phyloP scores from a whole-genome alignment of 371 early-diverging fungal species.

The Rhizopus arrhizus region DNA sequence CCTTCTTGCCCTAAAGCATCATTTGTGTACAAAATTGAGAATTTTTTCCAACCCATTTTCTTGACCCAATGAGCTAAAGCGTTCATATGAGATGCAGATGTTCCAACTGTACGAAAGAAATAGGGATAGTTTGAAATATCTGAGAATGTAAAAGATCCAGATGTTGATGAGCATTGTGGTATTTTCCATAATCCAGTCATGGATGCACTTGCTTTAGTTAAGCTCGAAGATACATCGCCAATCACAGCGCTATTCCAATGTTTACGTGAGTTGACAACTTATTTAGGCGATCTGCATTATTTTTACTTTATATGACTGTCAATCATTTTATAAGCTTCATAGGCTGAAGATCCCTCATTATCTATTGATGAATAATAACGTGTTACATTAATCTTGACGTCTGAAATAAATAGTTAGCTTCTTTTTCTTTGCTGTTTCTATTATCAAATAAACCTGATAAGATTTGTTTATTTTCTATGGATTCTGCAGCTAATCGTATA shows the following conservation, averaged over 20 bases:
- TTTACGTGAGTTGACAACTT: neutral
- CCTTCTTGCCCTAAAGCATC: slow-evolving; percentile 45
- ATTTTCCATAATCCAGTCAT: slow-evolving; percentile 38
- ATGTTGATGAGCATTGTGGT: slow-evolving; percentile 47
- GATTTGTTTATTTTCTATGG: slow-evolving; percentile 24
- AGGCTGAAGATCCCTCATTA: slow-evolving; percentile 34
- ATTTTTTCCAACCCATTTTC: slow-evolving; percentile 42
- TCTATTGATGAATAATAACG: slow-evolving; percentile 32
- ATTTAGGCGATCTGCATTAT: slow-evolving; percentile 3
- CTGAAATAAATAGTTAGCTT: slow-evolving; percentile 15
- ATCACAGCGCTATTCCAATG: slow-evolving; percentile 39
- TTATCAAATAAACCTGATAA: slow-evolving; percentile 29
- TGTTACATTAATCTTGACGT: slow-evolving; percentile 35
- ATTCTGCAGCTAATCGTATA: slow-evolving; percentile 28
- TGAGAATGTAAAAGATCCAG: slow-evolving; percentile 33
- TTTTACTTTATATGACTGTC: slow-evolving; percentile 38
- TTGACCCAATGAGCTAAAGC: slow-evolving; percentile 39
- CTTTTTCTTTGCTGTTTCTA: neutral
- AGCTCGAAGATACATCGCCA: slow-evolving; percentile 40
- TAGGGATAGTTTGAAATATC: slow-evolving; percentile 41
- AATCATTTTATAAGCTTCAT: slow-evolving; percentile 35
- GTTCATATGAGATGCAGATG: slow-evolving; percentile 31
- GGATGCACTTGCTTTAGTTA: slow-evolving; percentile 40
- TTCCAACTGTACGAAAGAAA: slow-evolving; percentile 46
- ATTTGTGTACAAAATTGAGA: slow-evolving; percentile 42